phyloP scores from a whole-genome alignment of 305 asterid species.

The Fraxinus platypoda region DNA sequence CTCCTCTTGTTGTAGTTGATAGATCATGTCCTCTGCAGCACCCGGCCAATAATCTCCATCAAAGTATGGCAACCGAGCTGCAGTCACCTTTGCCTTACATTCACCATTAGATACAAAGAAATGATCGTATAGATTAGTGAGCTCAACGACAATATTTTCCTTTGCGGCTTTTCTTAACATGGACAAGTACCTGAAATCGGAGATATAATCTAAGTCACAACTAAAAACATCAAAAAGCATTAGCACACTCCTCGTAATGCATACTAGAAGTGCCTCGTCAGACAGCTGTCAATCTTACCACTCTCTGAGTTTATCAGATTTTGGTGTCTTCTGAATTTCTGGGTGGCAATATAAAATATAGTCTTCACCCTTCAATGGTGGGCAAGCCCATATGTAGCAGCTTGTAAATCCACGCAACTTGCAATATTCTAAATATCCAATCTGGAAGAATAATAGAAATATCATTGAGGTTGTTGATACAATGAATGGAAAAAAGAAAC shows the following conservation, averaged over 20 bases:
- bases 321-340: constrained; percentile 98
- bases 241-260: not conserved
- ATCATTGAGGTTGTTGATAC: constrained; percentile 17
- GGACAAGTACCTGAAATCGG: constrained; percentile 75
- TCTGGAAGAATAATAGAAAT: constrained; percentile 44
- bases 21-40: constrained; percentile 94
- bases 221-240: constrained; percentile 11
- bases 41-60: constrained; percentile 99
- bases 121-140: constrained; percentile 84
- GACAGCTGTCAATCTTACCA: constrained; percentile 55
- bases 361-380: constrained; percentile 95
- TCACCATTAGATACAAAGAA: constrained; percentile 80
- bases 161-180: constrained; percentile 86
- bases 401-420: constrained; percentile 92
- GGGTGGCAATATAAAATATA: constrained; percentile 97
- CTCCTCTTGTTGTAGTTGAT: constrained; percentile 86
- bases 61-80: constrained; percentile 91
- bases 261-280: not conserved
- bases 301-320: constrained; percentile 95
- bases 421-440: constrained; percentile 93
- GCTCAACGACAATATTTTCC: constrained; percentile 81
- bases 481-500: constrained; percentile 4
- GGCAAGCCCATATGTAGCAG: constrained; percentile 99
- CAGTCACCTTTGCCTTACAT: constrained; percentile 90
- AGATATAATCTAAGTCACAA: constrained; percentile 17